Conservation (phyloP, 1,284 basidiomycete species). For the Ceratobasidium sp. region DNA sequence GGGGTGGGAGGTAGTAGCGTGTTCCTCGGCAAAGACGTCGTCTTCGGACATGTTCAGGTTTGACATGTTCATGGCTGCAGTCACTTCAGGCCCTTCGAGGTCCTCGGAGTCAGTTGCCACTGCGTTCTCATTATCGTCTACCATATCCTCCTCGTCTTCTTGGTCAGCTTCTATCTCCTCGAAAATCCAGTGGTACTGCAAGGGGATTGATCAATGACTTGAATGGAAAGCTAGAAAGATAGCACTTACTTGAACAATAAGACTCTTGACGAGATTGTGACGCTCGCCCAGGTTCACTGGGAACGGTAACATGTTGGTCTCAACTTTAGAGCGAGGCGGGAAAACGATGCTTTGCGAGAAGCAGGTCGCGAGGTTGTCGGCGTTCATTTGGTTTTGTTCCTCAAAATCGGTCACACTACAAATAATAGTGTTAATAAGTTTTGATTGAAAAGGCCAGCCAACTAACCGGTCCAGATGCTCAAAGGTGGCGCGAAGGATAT, state of each 20-base stretch:
- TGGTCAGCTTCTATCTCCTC: conserved; percentile 47
- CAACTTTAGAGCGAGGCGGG: conserved; percentile 51
- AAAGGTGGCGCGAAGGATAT: conserved; percentile 74
- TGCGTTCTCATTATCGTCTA: conserved; percentile 27
- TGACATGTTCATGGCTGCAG: conserved; percentile 1
- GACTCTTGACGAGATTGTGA: conserved; percentile 67
- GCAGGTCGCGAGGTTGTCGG: conserved; percentile 81
- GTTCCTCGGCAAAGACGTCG: conserved; percentile 12
- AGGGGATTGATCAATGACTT: conserved; percentile 22
- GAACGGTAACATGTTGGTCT: conserved; percentile 76
- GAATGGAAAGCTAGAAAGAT: not conserved
- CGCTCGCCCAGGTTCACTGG: conserved; percentile 31
- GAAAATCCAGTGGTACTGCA: conserved; percentile 49
- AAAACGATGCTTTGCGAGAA: conserved; percentile 76
- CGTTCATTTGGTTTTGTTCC: conserved; percentile 86
- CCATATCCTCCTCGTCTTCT: conserved; percentile 29
- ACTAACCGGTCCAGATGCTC: conserved; percentile 83
- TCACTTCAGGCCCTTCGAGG: not conserved
- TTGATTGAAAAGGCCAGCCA: conserved; percentile 1
- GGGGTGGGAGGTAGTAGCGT: not conserved
- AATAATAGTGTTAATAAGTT: conserved; percentile 9
- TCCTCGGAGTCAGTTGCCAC: conserved; percentile 33
- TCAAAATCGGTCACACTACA: conserved; percentile 82
- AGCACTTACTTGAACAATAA: conserved; percentile 76
- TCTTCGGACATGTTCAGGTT: conserved; percentile 34